Percentiles rank a stretch among this genome's conserved stretches.
phyloP scores from a whole-genome alignment of 768 basidiomycete species.

The Agaricus blazei region DNA sequence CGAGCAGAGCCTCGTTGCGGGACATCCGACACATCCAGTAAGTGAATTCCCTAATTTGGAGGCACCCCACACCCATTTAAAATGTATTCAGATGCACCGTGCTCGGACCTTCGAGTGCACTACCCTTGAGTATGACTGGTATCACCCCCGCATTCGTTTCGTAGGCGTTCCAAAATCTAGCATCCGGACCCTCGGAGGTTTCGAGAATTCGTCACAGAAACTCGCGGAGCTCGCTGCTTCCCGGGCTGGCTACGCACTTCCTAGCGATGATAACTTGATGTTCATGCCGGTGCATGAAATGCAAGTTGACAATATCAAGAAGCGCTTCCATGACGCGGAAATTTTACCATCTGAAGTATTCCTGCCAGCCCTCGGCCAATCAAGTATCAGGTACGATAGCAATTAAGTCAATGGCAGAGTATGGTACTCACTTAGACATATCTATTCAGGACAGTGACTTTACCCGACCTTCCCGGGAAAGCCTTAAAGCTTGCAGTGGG shows the following conservation, averaged over 20 bases:
- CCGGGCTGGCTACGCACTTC: conserved; percentile 21
- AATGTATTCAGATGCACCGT: conserved; percentile 44
- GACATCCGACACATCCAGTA: conserved; percentile 58
- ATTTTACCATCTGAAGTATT: conserved; percentile 36
- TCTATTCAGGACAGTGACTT: conserved; percentile 36
- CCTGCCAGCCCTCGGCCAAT: conserved; percentile 41
- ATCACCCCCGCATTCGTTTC: conserved; percentile 46
- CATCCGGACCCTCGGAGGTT: conserved; percentile 37
- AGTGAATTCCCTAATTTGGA: conserved; percentile 10
- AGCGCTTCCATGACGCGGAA: conserved; percentile 37
- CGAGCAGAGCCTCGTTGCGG: conserved; percentile 55
- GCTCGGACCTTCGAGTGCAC: conserved; percentile 36
- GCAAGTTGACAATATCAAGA: conserved; percentile 39
- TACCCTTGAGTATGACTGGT: conserved; percentile 44
- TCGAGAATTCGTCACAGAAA: conserved; percentile 28
- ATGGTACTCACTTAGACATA: neutral
- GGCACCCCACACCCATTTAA: neutral
- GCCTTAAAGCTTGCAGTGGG: conserved; percentile 50
- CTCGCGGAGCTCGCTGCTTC: conserved; percentile 29
- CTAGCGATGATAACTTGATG: conserved; percentile 22
- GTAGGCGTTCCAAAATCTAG: conserved; percentile 32
- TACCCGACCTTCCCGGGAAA: conserved; percentile 38
- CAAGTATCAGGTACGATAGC: conserved; percentile 43
- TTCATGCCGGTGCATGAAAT: conserved; percentile 52
- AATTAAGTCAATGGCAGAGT: neutral